These are phyloP conservation scores for Hanseniaspora vineae DNA, from an alignment of 805 yeast species.

Conservation along the genomic window DNA sequence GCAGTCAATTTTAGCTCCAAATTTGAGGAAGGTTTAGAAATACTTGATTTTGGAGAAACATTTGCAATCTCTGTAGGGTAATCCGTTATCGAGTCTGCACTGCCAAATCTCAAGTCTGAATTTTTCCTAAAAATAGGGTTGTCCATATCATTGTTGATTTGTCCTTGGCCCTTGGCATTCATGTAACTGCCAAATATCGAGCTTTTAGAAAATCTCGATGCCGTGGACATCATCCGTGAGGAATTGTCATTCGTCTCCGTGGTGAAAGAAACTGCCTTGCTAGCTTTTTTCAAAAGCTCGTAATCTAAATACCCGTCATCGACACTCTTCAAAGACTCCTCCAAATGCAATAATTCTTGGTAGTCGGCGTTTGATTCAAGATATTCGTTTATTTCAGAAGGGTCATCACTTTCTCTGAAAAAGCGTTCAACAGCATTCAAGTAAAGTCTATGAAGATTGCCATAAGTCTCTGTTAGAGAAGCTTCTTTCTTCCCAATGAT, in stretches of 20 bases:
- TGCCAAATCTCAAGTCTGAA: not conserved
- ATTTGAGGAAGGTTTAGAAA: conserved; percentile 1
- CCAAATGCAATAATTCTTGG: conserved; percentile 34
- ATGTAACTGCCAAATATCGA: not conserved
- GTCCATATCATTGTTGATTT: not conserved
- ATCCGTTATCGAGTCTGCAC: not conserved
- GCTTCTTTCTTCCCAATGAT: conserved; percentile 58
- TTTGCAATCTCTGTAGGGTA: conserved; percentile 2
- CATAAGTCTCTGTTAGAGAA: conserved; percentile 22
- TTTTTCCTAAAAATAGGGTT: not conserved
- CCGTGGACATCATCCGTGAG: not conserved
- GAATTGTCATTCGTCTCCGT: conserved; percentile 15
- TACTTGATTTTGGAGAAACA: conserved; percentile 6
- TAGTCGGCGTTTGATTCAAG: conserved; percentile 18
- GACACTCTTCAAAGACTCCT: conserved; percentile 41
- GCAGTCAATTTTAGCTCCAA: conserved; percentile 5
- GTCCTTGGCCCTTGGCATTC: too few species aligned
- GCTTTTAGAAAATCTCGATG: not conserved
- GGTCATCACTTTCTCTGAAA: conserved; percentile 10
- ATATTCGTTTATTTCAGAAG: conserved; percentile 13
- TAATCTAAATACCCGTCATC: conserved; percentile 57
- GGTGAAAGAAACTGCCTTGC: conserved; percentile 20
- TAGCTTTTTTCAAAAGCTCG: conserved; percentile 36
- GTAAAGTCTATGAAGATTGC: conserved; percentile 16
- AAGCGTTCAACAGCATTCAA: conserved; percentile 11